Evolutionary conservation across 805 yeast species (phyloP).

Genomic region (Wickerhamomyces bovis): DNA sequence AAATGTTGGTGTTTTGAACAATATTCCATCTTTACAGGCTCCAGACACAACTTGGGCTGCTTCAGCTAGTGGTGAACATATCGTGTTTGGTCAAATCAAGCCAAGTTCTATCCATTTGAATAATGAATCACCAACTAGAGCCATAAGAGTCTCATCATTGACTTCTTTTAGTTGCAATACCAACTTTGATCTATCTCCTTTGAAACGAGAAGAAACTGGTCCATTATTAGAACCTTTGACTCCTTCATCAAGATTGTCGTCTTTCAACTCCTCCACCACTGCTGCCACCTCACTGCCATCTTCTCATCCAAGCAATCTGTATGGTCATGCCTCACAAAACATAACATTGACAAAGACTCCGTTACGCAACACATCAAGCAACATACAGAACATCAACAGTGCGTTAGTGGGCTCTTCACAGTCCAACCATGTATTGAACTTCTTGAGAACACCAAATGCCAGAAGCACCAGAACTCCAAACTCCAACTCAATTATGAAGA

Average conservation of each 20-base stretch:
- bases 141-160: constrained; percentile 30
- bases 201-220: constrained; percentile 52
- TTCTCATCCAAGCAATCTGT: not conserved
- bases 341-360: constrained; percentile 32
- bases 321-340: constrained; percentile 6
- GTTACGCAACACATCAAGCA: constrained; percentile 19
- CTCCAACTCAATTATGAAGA: constrained; percentile 37
- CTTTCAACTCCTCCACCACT: constrained; percentile 6
- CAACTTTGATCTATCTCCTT: constrained; percentile 57
- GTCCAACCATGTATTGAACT: constrained; percentile 14
- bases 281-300: not conserved
- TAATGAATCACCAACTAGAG: constrained; percentile 11
- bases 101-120: constrained; percentile 4
- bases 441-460: constrained; percentile 26
- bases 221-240: constrained; percentile 62
- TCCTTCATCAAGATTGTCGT: constrained; percentile 34
- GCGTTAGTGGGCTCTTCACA: constrained; percentile 8
- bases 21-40: constrained; percentile 33
- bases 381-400: constrained; percentile 9
- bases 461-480: constrained; percentile 24
- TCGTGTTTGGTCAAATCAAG: constrained; percentile 25
- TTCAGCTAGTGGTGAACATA: constrained; percentile 34
- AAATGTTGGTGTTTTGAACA: constrained; percentile 14
- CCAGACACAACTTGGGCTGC: constrained; percentile 37
- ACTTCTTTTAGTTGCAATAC: constrained; percentile 64